Base-by-base conservation (phyloP, 2,329 filamentous ascomycete species). In the Fusarium paranaense region DNA sequence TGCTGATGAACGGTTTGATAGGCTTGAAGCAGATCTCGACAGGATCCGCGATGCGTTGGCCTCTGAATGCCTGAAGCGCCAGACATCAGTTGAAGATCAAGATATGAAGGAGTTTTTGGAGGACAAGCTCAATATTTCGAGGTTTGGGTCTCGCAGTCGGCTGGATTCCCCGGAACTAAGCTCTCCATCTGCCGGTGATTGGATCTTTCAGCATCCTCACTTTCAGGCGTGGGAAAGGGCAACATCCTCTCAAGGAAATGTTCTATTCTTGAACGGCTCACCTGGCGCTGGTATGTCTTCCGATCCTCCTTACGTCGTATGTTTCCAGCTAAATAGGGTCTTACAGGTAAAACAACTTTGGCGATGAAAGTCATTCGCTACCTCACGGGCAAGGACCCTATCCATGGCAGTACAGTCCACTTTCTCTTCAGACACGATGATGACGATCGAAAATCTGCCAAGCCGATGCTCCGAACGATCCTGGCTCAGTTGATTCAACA, bases 331-430 rank as follows among this genome's bases (percentile, higher is more conserved):
- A 32, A 62, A 9, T n/a, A 7, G 9, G 4, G 4, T 7, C 11
- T 4, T 25, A 4, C n/a, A 71, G 69, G 69, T 2, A 72, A 72
- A 45, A 72, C 66, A n/a, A 70, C 56, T 1, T 22, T 72, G n/a
- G 64, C 62, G 60, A 67, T 56, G 6, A 62, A 40, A 10, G 22
- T 70, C 3, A 45, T 70, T 18, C 33, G 59, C 3, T 32, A 45
- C 10, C 57, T 72, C 13, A 22, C 5, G 33, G 54, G 9, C 47
- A 61, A 9, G n/a, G n/a, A 6, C 33, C 57, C 4, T 9, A 11
- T 3, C 3, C 20, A 4, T 16, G 33, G 3, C 45, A 52, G 13
- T 20, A 30, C 14, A 1, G 59, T 35, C 4, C 64, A 72, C 37
- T 72, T 72, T 18, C 64, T 66, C 35, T 72, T 72, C 59, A 72